Evolutionary conservation across 371 early-diverging fungal genomes (phyloP).

Genomic region (Thermomucor indicae-seudaticae): DNA sequence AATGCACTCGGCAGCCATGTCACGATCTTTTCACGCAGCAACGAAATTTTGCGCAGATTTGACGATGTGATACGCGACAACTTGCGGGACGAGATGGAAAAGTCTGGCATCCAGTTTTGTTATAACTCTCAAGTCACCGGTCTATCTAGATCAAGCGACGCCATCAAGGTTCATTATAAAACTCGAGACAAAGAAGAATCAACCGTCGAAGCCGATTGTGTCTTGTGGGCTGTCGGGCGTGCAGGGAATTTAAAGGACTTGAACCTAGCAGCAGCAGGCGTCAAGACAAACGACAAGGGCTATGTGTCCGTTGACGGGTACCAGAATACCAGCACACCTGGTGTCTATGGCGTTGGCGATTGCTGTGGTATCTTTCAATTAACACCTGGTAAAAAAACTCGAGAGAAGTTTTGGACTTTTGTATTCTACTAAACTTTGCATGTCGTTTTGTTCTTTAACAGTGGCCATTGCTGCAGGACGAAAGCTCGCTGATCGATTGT

Average conservation of each 20-base stretch:
- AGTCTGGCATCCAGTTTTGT: conserved; percentile 72
- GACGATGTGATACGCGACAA: conserved; percentile 85
- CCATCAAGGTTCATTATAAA: conserved; percentile 6
- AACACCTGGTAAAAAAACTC: conserved; percentile 86
- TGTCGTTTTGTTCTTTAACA: conserved; percentile 1
- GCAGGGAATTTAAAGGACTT: conserved; percentile 69
- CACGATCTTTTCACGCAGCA: conserved; percentile 82
- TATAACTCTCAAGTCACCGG: conserved; percentile 58
- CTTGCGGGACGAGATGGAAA: conserved; percentile 74
- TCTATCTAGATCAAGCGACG: conserved; percentile 31
- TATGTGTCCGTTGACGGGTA: conserved; percentile 79
- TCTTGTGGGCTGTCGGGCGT: conserved; percentile 90
- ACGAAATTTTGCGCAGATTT: conserved; percentile 86
- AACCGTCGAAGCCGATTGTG: conserved; percentile 58
- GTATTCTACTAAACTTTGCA: background rate
- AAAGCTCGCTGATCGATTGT: conserved; percentile 87
- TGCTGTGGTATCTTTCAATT: conserved; percentile 89
- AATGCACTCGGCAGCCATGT: conserved; percentile 84
- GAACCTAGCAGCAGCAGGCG: conserved; percentile 62
- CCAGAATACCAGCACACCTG: conserved; percentile 73
- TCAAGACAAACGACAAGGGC: conserved; percentile 60
- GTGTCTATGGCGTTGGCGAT: conserved; percentile 93
- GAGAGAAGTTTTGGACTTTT: background rate
- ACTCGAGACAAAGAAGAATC: conserved; percentile 30
- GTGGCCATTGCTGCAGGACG: conserved; percentile 97